Evolutionary conservation across 1,284 basidiomycete genomes (phyloP).

Genomic region (Trichosporon faecale): DNA sequence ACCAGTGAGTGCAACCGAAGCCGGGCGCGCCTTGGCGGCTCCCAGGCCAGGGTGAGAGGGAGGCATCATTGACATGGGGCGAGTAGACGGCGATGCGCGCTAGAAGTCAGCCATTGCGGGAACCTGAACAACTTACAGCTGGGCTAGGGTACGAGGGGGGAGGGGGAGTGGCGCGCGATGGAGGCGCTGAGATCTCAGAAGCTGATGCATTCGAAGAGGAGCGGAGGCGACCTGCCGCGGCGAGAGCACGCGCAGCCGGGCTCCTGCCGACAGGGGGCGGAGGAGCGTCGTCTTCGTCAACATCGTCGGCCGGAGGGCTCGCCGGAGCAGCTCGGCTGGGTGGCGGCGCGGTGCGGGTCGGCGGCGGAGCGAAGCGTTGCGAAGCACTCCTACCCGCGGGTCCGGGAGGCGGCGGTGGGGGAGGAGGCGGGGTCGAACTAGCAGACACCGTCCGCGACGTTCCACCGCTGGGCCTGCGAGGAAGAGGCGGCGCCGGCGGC

Average conservation of each 20-base stretch:
- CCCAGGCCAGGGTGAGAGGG: constrained; percentile 29
- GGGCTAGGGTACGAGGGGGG: constrained; percentile 35
- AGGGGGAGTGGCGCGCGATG: constrained; percentile 18
- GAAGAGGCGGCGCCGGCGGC: constrained; percentile 31
- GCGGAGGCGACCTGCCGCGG: constrained; percentile 13
- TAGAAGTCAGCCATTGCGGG: background rate
- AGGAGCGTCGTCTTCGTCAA: constrained; percentile 33
- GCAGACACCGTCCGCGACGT: constrained; percentile 45
- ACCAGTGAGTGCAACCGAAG: constrained; percentile 31
- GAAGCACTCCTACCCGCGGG: constrained; percentile 11
- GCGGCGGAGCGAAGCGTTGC: background rate
- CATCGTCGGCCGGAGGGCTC: constrained; percentile 17
- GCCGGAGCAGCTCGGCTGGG: background rate
- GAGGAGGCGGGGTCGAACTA: constrained; percentile 50
- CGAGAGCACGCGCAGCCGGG: constrained; percentile 34
- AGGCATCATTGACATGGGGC: constrained; percentile 19
- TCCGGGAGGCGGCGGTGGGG: constrained; percentile 28
- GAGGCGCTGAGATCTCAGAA: background rate
- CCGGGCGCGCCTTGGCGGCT: constrained; percentile 26
- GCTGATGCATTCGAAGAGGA: background rate
- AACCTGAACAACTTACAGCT: constrained; percentile 20
- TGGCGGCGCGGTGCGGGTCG: background rate
- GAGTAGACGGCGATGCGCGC: background rate
- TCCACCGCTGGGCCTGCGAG: constrained; percentile 27
- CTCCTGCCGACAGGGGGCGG: constrained; percentile 36